phyloP scores from a whole-genome alignment of 352 stramenopile genomes.

The Pythium oligandrum region DNA sequence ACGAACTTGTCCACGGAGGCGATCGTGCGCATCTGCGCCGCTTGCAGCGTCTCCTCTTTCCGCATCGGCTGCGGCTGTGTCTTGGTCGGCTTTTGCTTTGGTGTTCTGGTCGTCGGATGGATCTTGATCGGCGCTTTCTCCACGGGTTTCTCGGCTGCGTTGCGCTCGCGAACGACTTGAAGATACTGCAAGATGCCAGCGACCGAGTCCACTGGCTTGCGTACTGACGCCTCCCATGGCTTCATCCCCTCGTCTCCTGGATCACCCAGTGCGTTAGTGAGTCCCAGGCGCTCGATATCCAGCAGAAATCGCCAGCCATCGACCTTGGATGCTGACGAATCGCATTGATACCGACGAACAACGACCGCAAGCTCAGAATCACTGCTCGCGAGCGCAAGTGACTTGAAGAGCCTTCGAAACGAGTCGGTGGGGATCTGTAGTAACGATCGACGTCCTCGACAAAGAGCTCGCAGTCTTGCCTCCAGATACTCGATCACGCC shows the following conservation, averaged over 20 bases:
- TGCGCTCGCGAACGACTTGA: constrained; percentile 25
- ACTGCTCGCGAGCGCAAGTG: too few species aligned
- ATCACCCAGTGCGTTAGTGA: constrained; percentile 8
- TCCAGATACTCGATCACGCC: constrained; percentile 45
- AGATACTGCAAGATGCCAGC: constrained; percentile 51
- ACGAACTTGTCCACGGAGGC: neutral
- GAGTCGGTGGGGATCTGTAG: neutral
- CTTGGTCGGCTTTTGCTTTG: too few species aligned
- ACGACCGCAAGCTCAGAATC: too few species aligned
- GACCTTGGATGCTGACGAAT: constrained; percentile 11
- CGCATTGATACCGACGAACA: constrained; percentile 6
- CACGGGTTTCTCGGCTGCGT: neutral
- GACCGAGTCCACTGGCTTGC: constrained; percentile 28
- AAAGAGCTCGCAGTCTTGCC: constrained; percentile 15
- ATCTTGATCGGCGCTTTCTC: too few species aligned
- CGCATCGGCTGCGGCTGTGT: too few species aligned
- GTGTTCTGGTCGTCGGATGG: too few species aligned
- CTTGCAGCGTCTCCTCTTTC: too few species aligned
- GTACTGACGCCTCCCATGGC: constrained; percentile 9
- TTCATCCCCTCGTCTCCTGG: neutral
- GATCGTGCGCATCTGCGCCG: too few species aligned
- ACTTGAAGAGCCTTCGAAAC: constrained; percentile 7
- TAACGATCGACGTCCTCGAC: neutral
- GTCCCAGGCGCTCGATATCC: constrained; percentile 14
- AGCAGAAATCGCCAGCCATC: constrained; percentile 12